Percentiles rank a stretch among this genome's conserved stretches.
Evolutionary conservation across 2,329 filamentous ascomycete genomes (phyloP).

Genomic region (Colletotrichum sp.): DNA sequence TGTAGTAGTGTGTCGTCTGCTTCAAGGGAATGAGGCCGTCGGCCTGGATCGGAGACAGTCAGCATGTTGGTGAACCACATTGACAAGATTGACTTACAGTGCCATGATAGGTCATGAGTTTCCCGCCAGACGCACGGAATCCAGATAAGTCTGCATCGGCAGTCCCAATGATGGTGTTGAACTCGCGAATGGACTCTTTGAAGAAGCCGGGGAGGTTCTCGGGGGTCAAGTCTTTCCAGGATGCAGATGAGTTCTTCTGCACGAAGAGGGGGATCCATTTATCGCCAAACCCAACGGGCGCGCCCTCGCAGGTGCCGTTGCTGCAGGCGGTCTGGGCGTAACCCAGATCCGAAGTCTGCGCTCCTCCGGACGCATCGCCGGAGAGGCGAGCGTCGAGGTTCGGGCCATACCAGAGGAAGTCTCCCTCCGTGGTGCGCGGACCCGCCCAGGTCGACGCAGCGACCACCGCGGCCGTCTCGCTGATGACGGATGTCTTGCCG

Average conservation of each 20-base stretch:
- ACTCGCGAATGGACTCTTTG: not conserved
- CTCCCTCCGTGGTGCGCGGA: not conserved
- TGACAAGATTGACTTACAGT: not conserved
- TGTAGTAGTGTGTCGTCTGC: slow-evolving; percentile 30
- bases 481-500: not conserved
- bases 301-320: not conserved
- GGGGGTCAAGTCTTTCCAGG: not conserved
- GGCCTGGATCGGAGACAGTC: slow-evolving; percentile 28
- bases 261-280: not conserved
- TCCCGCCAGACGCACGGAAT: slow-evolving; percentile 44
- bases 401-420: not conserved
- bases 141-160: slow-evolving; percentile 28
- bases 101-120: slow-evolving; percentile 43
- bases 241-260: not conserved
- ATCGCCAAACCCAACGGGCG: not conserved
- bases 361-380: not conserved
- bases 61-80: not conserved
- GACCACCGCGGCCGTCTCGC: not conserved
- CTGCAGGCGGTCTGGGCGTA: not conserved
- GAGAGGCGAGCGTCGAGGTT: not conserved
- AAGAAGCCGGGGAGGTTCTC: not conserved
- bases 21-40: slow-evolving; percentile 23
- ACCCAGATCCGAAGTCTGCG: not conserved
- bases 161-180: not conserved
- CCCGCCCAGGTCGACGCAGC: not conserved